phyloP scores from a whole-genome alignment of 192 early-diverging fungal species.

The Coemansia sp. region DNA sequence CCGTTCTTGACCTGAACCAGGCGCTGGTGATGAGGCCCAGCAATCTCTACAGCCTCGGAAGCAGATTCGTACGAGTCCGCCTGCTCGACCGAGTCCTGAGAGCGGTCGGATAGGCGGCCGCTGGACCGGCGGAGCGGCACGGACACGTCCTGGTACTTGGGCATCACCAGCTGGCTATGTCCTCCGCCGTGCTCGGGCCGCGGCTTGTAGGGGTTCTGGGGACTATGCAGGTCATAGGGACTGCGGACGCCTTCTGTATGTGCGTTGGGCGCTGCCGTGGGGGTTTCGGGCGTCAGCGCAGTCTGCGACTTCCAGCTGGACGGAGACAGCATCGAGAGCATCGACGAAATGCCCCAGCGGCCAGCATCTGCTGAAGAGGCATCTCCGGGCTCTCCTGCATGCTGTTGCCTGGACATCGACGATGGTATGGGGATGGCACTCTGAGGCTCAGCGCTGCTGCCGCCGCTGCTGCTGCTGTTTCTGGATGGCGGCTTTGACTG shows the following conservation, averaged over 20 bases:
- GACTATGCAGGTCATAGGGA: constrained; percentile 45
- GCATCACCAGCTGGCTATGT: constrained; percentile 34
- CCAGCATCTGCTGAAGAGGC: constrained; percentile 20
- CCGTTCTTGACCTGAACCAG: constrained; percentile 12
- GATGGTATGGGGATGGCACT: constrained; percentile 22
- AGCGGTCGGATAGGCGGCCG: constrained; percentile 7
- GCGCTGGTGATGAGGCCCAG: constrained; percentile 13
- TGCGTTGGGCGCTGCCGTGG: background rate
- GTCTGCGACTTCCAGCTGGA: constrained; percentile 46
- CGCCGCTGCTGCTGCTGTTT: constrained; percentile 1
- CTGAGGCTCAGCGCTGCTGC: background rate
- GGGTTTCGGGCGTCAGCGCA: constrained; percentile 19
- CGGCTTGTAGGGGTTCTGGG: constrained; percentile 49
- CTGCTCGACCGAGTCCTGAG: background rate
- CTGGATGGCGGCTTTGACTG: background rate
- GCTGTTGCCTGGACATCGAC: background rate
- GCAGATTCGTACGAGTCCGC: constrained; percentile 7
- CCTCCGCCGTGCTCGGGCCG: constrained; percentile 44
- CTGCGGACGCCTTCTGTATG: constrained; percentile 5
- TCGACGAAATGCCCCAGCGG: constrained; percentile 34
- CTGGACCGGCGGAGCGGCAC: constrained; percentile 45
- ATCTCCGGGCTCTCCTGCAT: background rate
- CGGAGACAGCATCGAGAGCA: constrained; percentile 48
- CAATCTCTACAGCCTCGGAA: constrained; percentile 2
- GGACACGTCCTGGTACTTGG: constrained; percentile 33